A percentile compares a stretch with the other conserved stretches of the same genome.
These are phyloP conservation scores for Martiniozyma abietophila DNA, from an alignment of 805 yeast genomes.

Conservation along the genomic window DNA sequence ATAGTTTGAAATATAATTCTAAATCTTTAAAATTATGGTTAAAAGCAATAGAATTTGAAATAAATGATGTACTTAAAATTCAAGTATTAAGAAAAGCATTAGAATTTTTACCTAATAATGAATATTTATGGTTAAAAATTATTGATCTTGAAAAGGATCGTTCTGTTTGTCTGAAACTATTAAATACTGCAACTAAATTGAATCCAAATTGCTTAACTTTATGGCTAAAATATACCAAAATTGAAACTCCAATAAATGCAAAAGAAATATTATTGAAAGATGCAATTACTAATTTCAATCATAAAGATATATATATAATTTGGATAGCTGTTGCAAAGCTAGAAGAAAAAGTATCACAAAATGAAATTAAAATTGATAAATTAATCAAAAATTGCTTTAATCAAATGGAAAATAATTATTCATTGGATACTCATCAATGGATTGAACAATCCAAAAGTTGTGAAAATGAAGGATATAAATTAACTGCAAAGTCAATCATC, in stretches of 20 bases:
- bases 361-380: constrained; percentile 36
- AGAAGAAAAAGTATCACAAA: constrained; percentile 44
- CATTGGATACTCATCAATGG: constrained; percentile 39
- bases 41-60: constrained; percentile 59
- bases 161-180: constrained; percentile 41
- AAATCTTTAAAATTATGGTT: constrained; percentile 62
- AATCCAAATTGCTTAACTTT: constrained; percentile 56
- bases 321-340: constrained; percentile 67
- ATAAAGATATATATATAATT: constrained; percentile 36
- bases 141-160: constrained; percentile 49
- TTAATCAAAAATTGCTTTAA: constrained; percentile 40
- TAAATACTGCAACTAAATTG: constrained; percentile 58
- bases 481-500: constrained; percentile 48
- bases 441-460: constrained; percentile 43
- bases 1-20: constrained; percentile 52
- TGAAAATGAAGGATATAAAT: constrained; percentile 32
- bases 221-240: constrained; percentile 52
- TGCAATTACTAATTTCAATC: constrained; percentile 37
- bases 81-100: constrained; percentile 63
- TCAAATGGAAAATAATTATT: constrained; percentile 28
- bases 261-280: constrained; percentile 50
- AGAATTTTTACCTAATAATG: constrained; percentile 49
- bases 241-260: constrained; percentile 38
- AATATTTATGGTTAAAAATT: constrained; percentile 59
- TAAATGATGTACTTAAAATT: constrained; percentile 41